Percentiles rank a stretch among this genome's conserved stretches.
Evolutionary conservation across 2,329 filamentous ascomycete genomes (phyloP).

Genomic region (Diaporthe sp.): DNA sequence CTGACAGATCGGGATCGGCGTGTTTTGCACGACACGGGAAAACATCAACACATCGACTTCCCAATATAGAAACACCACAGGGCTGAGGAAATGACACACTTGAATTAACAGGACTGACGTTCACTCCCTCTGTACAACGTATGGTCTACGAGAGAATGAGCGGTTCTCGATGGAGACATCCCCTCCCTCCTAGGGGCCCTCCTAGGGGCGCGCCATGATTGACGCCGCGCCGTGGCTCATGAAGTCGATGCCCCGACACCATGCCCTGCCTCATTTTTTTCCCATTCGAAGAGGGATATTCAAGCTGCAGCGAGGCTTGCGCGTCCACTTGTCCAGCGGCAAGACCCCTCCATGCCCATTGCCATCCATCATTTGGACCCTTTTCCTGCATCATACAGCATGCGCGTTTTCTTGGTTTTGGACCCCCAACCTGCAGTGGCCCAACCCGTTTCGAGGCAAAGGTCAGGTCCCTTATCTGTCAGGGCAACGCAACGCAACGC

Average conservation of each 20-base stretch:
- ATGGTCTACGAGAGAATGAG: not conserved
- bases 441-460: conserved; percentile 31
- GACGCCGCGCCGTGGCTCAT: conserved; percentile 1
- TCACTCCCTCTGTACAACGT: not conserved
- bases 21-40: conserved; percentile 23
- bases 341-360: not conserved
- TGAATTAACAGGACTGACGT: not conserved
- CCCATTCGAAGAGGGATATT: not conserved
- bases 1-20: conserved; percentile 36
- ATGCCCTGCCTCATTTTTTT: not conserved
- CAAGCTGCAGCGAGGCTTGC: not conserved
- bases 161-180: not conserved
- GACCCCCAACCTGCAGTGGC: conserved; percentile 23
- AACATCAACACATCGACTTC: conserved; percentile 19
- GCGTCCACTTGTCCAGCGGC: conserved; percentile 2
- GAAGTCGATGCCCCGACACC: not conserved
- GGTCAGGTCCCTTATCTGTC: conserved; percentile 34
- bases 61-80: conserved; percentile 40
- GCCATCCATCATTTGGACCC: conserved; percentile 1
- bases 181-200: no score
- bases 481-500: conserved; percentile 20
- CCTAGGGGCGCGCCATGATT: not conserved
- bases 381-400: conserved; percentile 30
- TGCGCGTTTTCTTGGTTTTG: conserved; percentile 21
- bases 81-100: conserved; percentile 21